Conservation (phyloP, 805 yeast genomes). For the Zygoascus biomembranicola region DNA sequence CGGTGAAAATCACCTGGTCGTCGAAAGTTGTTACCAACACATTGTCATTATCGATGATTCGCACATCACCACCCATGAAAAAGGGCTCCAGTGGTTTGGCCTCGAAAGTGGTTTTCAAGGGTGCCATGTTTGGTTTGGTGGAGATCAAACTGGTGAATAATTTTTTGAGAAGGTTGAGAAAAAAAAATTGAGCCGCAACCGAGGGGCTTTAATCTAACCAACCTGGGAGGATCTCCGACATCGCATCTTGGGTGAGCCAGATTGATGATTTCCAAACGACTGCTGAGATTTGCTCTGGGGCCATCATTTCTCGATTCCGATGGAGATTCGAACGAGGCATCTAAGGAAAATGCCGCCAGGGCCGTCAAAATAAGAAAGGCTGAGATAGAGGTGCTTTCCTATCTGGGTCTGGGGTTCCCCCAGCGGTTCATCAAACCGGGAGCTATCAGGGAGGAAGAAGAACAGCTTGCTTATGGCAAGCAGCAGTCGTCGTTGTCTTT, state of each 20-base stretch:
- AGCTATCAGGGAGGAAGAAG: not conserved
- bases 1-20: constrained; percentile 67
- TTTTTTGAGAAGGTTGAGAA: not conserved
- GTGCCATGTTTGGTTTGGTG: not conserved
- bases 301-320: constrained; percentile 16
- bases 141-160: not conserved
- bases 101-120: constrained; percentile 35
- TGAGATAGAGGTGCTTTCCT: constrained; percentile 6
- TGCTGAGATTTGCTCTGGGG: constrained; percentile 19
- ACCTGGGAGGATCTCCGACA: too few species aligned
- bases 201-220: too few species aligned
- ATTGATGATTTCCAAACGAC: constrained; percentile 18
- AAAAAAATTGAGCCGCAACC: constrained; percentile 1
- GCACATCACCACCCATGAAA: constrained; percentile 79
- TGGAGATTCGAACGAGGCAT: constrained; percentile 6
- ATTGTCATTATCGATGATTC: constrained; percentile 51
- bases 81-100: constrained; percentile 62
- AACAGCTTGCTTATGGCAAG: not conserved
- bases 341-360: constrained; percentile 1
- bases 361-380: constrained; percentile 5
- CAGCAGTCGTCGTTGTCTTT: too few species aligned
- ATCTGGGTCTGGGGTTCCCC: constrained; percentile 7
- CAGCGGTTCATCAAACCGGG: not conserved
- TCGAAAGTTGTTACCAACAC: constrained; percentile 70
- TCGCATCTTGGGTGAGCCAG: too few species aligned